Evolutionary conservation across 192 early-diverging fungal species (phyloP).

Genomic region (Backusella parvicylindrica): DNA sequence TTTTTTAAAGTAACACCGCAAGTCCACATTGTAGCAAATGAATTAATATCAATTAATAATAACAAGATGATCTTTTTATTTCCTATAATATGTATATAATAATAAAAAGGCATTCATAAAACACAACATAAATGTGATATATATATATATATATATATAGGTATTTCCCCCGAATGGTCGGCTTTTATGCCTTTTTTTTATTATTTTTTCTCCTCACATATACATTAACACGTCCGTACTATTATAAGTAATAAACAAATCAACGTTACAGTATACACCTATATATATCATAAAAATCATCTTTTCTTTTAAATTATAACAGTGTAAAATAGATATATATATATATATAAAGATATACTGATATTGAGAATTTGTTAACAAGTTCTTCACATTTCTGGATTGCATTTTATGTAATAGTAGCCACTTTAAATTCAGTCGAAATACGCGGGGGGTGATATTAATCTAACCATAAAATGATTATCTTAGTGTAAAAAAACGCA

Average conservation of each 20-base stretch:
- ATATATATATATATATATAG: too few relatives aligned
- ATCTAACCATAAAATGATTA: background rate
- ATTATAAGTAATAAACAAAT: background rate
- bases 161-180: background rate
- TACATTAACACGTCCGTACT: background rate
- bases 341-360: background rate
- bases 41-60: background rate
- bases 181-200: background rate
- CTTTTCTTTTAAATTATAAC: background rate
- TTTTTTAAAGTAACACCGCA: background rate
- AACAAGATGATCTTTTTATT: background rate
- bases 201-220: background rate
- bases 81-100: background rate
- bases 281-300: background rate
- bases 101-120: background rate
- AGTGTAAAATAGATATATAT: background rate
- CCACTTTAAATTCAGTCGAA: background rate
- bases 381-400: background rate
- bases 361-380: background rate
- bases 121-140: background rate
- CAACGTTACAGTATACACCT: background rate
- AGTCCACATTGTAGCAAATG: background rate
- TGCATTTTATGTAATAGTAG: background rate
- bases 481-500: background rate
- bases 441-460: background rate